phyloP scores from a whole-genome alignment of 2,329 filamentous ascomycete genomes.

The Clarireedia sp. region DNA sequence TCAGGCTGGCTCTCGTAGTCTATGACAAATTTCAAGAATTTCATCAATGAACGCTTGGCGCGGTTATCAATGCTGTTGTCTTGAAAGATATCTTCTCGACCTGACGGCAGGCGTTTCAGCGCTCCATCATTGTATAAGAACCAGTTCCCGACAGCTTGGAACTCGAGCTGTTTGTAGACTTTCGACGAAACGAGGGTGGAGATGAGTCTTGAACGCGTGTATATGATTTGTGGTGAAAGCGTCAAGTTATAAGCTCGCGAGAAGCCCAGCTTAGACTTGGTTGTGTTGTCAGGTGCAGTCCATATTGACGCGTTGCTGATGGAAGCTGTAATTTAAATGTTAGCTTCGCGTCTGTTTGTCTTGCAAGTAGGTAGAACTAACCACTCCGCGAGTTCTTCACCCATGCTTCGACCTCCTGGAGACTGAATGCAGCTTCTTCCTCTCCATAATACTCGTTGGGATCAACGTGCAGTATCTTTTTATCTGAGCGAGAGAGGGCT shows the following conservation, averaged over 20 bases:
- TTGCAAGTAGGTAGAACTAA: slow-evolving; percentile 12
- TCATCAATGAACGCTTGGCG: slow-evolving; percentile 82
- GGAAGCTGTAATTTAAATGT: not conserved
- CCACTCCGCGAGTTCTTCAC: slow-evolving; percentile 37
- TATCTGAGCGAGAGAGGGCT: slow-evolving; percentile 83
- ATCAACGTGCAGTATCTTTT: slow-evolving; percentile 87
- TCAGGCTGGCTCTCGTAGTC: slow-evolving; percentile 57
- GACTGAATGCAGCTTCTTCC: slow-evolving; percentile 73
- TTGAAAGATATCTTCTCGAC: slow-evolving; percentile 84
- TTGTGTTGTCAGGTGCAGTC: slow-evolving; percentile 15
- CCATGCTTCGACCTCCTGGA: slow-evolving; percentile 77
- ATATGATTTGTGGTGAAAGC: slow-evolving; percentile 78
- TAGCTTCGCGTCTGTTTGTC: slow-evolving; percentile 14
- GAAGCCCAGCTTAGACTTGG: slow-evolving; percentile 41
- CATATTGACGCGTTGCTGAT: slow-evolving; percentile 26
- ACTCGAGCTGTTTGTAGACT: slow-evolving; percentile 84
- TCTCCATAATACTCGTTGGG: slow-evolving; percentile 83
- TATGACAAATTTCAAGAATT: slow-evolving; percentile 82
- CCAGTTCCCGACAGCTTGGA: slow-evolving; percentile 87
- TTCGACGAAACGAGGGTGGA: slow-evolving; percentile 79
- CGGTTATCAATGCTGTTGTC: slow-evolving; percentile 67
- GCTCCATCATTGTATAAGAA: slow-evolving; percentile 53
- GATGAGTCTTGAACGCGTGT: slow-evolving; percentile 71
- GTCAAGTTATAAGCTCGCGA: slow-evolving; percentile 76
- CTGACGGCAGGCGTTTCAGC: slow-evolving; percentile 72